Evolutionary conservation across 768 basidiomycete genomes (phyloP).

Genomic region (Mycena alexandri): DNA sequence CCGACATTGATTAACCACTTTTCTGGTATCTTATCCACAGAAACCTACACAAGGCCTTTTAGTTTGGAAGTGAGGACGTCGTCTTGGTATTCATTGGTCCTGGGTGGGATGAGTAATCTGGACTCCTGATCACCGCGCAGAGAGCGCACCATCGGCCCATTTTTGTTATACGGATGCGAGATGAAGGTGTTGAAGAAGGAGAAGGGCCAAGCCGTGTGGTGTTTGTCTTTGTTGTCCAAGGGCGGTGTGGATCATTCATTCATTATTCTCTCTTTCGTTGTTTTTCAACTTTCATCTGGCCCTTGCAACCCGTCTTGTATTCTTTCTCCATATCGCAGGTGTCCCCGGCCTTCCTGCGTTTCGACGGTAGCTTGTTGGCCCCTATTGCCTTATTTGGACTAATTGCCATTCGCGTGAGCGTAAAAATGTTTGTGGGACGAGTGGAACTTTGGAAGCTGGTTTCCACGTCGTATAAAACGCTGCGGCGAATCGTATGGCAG

Average conservation of each 20-base stretch:
- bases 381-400: constrained; percentile 11
- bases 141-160: constrained; percentile 81
- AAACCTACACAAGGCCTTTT: constrained; percentile 79
- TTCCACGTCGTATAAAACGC: no score
- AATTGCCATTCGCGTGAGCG: constrained; percentile 3
- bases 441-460: no score
- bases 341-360: no score
- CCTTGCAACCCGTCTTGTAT: background rate
- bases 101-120: constrained; percentile 44
- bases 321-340: background rate
- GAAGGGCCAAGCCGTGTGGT: background rate
- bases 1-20: constrained; percentile 25
- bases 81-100: constrained; percentile 81
- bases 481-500: no score
- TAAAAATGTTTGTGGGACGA: no score
- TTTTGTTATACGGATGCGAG: background rate
- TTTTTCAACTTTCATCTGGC: background rate
- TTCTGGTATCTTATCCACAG: constrained; percentile 7
- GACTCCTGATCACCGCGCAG: background rate
- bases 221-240: background rate
- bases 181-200: background rate
- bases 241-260: background rate
- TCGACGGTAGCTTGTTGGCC: no score
- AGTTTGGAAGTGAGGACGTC: constrained; percentile 81
- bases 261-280: no score